Conservation (phyloP, 1,139 yeast genomes). For the Candida tropicalis region DNA sequence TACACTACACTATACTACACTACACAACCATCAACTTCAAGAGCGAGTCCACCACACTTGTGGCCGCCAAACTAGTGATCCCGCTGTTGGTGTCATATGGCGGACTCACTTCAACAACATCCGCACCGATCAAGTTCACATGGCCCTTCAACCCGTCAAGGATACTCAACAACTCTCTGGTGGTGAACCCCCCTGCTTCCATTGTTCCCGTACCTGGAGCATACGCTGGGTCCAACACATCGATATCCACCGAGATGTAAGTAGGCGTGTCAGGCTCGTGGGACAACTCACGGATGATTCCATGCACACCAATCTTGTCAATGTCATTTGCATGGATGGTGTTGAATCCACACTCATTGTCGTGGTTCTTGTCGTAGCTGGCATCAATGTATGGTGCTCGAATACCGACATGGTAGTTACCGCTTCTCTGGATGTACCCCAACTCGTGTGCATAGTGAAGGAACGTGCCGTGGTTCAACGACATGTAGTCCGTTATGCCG, state of each 20-base stretch:
- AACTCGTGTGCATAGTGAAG: slow-evolving; percentile 75
- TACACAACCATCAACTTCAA: slow-evolving; percentile 44
- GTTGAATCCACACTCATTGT: slow-evolving; percentile 55
- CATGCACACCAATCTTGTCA: slow-evolving; percentile 69
- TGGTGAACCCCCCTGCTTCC: slow-evolving; percentile 80
- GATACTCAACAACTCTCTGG: slow-evolving; percentile 68
- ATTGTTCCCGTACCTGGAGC: slow-evolving; percentile 87
- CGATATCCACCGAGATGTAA: slow-evolving; percentile 74
- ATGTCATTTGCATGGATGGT: slow-evolving; percentile 60
- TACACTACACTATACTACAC: background rate
- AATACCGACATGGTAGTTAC: slow-evolving; percentile 71
- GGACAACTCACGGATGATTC: slow-evolving; percentile 43
- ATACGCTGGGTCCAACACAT: slow-evolving; percentile 78
- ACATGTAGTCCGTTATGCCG: slow-evolving; percentile 51
- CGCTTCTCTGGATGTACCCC: slow-evolving; percentile 56
- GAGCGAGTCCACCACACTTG: slow-evolving; percentile 53
- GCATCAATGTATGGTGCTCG: slow-evolving; percentile 61
- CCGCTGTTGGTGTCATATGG: slow-evolving; percentile 61
- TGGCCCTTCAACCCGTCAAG: slow-evolving; percentile 49
- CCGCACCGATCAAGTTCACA: slow-evolving; percentile 74
- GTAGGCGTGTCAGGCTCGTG: slow-evolving; percentile 63
- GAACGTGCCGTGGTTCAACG: slow-evolving; percentile 79
- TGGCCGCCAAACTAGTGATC: slow-evolving; percentile 55
- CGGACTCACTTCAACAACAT: slow-evolving; percentile 78
- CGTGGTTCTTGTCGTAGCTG: slow-evolving; percentile 44